phyloP scores from a whole-genome alignment of 2,329 filamentous ascomycete genomes.

The Apiospora kogelbergensis region DNA sequence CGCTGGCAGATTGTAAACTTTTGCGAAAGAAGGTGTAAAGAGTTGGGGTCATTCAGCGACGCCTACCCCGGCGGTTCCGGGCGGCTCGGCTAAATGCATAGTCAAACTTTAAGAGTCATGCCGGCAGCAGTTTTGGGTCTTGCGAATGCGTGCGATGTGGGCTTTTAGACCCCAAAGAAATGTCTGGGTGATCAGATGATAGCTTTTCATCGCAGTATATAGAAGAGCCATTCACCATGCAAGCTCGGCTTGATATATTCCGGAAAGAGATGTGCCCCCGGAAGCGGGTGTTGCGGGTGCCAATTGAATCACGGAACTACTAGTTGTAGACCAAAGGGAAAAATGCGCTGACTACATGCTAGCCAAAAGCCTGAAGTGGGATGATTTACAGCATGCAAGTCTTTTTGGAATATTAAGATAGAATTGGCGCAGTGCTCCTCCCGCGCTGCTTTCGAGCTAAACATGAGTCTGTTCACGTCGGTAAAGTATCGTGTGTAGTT shows the following conservation, averaged over 20 bases:
- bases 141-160: no score
- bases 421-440: not conserved
- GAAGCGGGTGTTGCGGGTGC: not conserved
- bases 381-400: not conserved
- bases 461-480: not conserved
- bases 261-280: no score
- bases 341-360: not conserved
- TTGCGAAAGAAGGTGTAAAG: not conserved
- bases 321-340: not conserved
- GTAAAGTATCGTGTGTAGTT: not conserved
- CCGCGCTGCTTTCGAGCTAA: not conserved
- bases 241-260: no score
- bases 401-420: not conserved
- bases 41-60: not conserved
- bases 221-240: no score
- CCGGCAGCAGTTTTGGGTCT: not conserved
- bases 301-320: not conserved
- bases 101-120: not conserved
- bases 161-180: no score
- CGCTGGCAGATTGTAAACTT: no score
- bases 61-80: not conserved
- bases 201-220: no score
- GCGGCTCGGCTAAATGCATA: not conserved
- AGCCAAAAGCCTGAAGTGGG: not conserved
- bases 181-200: no score